Evolutionary conservation across 2,329 filamentous ascomycete genomes (phyloP), one percentile per base, ranked within the genome.

Genomic region (Alternaria triticimaculans): DNA sequence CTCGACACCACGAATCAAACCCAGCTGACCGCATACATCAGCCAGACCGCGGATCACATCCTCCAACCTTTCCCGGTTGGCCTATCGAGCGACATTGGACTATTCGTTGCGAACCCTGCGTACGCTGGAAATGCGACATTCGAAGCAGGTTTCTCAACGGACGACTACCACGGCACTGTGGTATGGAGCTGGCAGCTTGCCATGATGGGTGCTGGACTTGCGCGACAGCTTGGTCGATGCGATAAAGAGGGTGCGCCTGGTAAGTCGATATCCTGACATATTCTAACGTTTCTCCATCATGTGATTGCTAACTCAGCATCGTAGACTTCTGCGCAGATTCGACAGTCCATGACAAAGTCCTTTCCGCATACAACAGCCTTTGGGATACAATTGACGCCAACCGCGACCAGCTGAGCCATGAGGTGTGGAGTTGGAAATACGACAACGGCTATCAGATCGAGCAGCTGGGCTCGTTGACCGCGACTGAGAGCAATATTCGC

Each of bases 351-450:
- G 59, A 54, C 1, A 86, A 84, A 50, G 74, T 88, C 4, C 28
- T 69, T 2, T 20, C 63, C 5, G 88, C 88, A 0, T 90, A 90
- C 67, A 88, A 88, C 64, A 76, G 80, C 4, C 80, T 90, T 0
- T 90, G 88, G 88, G 84, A 89, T 68, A 78, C 84, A 0, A 88
- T 90, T 30, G 87, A 89, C 28, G 80, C 79, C 0, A 90, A 90
- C 62, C 64, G 68, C 3, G 77, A 74, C 3, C 81, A 86, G 58
- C 74, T 90, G 14, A 85, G 84, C 61, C 81, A 80, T 2, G 88
- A 90, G 70, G 87, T 90, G 0, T 90, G 89, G 88, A 88, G 84
- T 55, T 90, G 87, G 88, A 80, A 81, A 8, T 89, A 87, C 64
- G 76, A 75, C 25, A 78, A 84, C 63, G 83, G 76, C 2, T 89